Percentiles rank a stretch among this genome's conserved stretches.
Conservation (phyloP, 495 filamentous ascomycete genomes). For the Halenospora varia region DNA sequence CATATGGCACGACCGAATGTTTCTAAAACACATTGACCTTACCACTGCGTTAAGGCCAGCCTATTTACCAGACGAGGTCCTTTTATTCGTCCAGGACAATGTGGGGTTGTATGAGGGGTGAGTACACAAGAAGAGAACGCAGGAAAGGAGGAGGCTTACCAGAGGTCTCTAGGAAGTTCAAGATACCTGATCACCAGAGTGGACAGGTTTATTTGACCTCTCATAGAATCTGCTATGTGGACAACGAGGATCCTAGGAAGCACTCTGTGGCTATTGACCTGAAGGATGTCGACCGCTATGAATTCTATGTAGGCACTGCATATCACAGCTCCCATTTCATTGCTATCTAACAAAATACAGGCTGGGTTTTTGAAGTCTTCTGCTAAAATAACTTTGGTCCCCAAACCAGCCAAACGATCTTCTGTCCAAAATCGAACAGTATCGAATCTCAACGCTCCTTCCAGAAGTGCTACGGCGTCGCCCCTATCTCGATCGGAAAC, state of each 20-base stretch:
- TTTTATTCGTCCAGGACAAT: slow-evolving; percentile 94
- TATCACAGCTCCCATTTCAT: not conserved
- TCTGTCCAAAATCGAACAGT: slow-evolving; percentile 41
- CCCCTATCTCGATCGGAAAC: slow-evolving; percentile 46
- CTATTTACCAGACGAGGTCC: slow-evolving; percentile 80
- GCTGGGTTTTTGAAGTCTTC: slow-evolving; percentile 95
- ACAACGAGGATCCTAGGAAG: slow-evolving; percentile 81
- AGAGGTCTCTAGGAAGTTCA: slow-evolving; percentile 68
- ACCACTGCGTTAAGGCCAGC: slow-evolving; percentile 91
- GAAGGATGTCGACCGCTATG: slow-evolving; percentile 85
- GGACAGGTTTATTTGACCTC: slow-evolving; percentile 95
- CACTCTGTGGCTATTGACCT: slow-evolving; percentile 81
- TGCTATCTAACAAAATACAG: slow-evolving; percentile 38
- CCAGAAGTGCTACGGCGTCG: slow-evolving; percentile 42
- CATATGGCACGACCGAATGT: slow-evolving; percentile 70
- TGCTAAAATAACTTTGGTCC: slow-evolving; percentile 82
- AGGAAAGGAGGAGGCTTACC: not conserved
- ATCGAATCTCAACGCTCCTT: slow-evolving; percentile 31
- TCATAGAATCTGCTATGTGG: slow-evolving; percentile 92
- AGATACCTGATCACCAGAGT: slow-evolving; percentile 90
- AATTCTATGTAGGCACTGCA: slow-evolving; percentile 73
- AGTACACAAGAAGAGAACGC: slow-evolving; percentile 26
- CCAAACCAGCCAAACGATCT: slow-evolving; percentile 62
- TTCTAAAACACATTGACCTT: slow-evolving; percentile 89
- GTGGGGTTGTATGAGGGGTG: slow-evolving; percentile 98